Conservation (phyloP, 345 rosid species). For the Brassica rapa region DNA sequence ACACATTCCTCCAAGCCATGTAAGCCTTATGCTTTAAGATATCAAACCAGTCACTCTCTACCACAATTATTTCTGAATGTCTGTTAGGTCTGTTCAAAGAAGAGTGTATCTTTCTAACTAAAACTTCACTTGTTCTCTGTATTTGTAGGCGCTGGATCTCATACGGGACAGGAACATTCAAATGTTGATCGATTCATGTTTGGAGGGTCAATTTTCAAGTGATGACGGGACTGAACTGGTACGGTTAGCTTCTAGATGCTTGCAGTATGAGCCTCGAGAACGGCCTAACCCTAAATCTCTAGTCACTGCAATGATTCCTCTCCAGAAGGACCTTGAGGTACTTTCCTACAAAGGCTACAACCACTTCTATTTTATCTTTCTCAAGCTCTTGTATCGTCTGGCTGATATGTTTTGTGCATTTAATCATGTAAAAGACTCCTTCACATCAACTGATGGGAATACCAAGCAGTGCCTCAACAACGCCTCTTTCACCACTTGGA, state of each 20-base stretch:
- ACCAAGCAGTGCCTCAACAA: conserved; percentile 58
- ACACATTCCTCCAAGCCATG: conserved; percentile 94
- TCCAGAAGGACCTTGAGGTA: conserved; percentile 85
- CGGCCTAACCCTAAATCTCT: conserved; percentile 81
- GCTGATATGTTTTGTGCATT: not conserved
- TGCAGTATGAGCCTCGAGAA: conserved; percentile 92
- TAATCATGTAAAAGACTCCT: conserved; percentile 60
- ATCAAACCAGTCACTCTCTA: not conserved
- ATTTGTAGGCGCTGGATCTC: conserved; percentile 82
- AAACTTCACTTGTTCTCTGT: conserved; percentile 1
- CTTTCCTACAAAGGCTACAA: conserved; percentile 22
- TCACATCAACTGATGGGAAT: conserved; percentile 85
- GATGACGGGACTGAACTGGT: conserved; percentile 89
- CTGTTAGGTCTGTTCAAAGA: not conserved
- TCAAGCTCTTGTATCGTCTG: not conserved
- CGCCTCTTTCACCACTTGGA: conserved; percentile 70
- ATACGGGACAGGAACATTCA: conserved; percentile 89
- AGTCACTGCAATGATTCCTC: conserved; percentile 76
- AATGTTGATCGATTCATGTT: conserved; percentile 86
- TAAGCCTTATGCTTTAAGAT: conserved; percentile 43
- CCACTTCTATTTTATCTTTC: not conserved
- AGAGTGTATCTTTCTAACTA: not conserved
- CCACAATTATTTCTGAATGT: not conserved
- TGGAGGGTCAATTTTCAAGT: conserved; percentile 83
- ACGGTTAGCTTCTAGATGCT: conserved; percentile 89